Conservation (phyloP, 129 eudicot genomes). For the Helichrysum umbraculigerum region DNA sequence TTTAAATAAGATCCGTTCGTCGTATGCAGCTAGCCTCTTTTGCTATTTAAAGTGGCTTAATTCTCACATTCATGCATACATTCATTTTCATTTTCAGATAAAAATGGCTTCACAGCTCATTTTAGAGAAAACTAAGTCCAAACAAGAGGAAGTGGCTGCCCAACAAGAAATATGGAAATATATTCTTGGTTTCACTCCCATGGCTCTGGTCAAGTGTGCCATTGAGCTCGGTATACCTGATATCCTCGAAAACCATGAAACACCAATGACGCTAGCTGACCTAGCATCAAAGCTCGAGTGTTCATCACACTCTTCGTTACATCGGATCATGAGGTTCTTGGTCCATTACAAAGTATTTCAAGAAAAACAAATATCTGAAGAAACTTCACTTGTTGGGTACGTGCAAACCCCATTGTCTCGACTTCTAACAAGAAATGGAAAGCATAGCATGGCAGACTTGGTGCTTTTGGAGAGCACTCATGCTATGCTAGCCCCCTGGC, state of each 20-base stretch:
- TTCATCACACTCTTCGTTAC: neutral
- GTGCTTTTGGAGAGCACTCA: conserved; percentile 43
- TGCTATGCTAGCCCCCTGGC: conserved; percentile 62
- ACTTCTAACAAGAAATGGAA: conserved; percentile 37
- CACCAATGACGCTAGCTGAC: neutral
- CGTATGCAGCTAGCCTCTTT: neutral
- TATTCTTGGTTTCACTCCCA: conserved; percentile 1
- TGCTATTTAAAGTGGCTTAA: neutral
- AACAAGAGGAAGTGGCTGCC: neutral
- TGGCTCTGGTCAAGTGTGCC: conserved; percentile 6
- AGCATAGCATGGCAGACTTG: conserved; percentile 45
- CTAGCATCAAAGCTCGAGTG: neutral
- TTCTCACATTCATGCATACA: neutral
- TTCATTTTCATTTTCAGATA: neutral
- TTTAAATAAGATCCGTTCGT: too few relatives aligned
- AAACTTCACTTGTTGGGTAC: conserved; percentile 33
- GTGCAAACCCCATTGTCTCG: conserved; percentile 67
- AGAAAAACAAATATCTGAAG: conserved; percentile 5
- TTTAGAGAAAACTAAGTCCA: neutral
- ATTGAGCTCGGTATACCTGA: conserved; percentile 13
- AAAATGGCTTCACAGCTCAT: neutral
- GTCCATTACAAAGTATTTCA: conserved; percentile 1
- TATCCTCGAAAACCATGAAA: conserved; percentile 5
- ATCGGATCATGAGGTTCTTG: conserved; percentile 10
- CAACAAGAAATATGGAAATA: conserved; percentile 8